Base-by-base conservation (phyloP, 257 asterid species). In the Cruciata laevipes region DNA sequence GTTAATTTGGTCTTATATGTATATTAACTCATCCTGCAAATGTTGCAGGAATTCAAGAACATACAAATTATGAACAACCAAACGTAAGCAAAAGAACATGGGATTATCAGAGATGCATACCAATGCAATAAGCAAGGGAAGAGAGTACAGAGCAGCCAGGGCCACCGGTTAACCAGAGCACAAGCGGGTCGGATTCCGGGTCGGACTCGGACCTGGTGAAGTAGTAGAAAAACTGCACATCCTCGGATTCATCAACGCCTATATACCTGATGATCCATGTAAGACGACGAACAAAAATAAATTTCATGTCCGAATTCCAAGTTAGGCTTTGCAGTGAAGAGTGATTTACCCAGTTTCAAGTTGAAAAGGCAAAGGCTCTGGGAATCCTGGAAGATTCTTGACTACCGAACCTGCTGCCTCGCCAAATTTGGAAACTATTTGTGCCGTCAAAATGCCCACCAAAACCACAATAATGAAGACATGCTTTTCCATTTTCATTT, bases 211-310 rank as follows among this genome's bases (percentile, higher is more conserved):
- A 71, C 56, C 63, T 71, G n/a, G 30, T 52, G 37, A 70, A 70
- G 63, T 66, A 56, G 63, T 72, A 72, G 76, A 72, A 72, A 4
- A 72, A 61, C 72, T 73, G 76, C 61, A 73, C 76, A 58, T 73
- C 72, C 61, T 73, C 76, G 16, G 68, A 65, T 47, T 66, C 68
- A 42, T 62, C 76, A 21, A 73, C 76, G 6, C 76, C 76, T 7
- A 66, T 47, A 32, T 73, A 73, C 56, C 68, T 73, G 66, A 38
- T 27, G 30, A 27, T 1, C 7, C 12, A 16, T 0, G 7, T 20
- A 52, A n/a, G 24, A n/a, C 0, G 24, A n/a, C 0, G 18, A 42
- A 37, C 42, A 37, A 37, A 9, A 37, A 42, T 42, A 42, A 42
- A 42, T 12, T 42, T 52, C 5, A 16, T 6, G 18, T 52, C 10